Conservation (phyloP, 164 flowering plant genomes). For the Saururus chinensis region DNA sequence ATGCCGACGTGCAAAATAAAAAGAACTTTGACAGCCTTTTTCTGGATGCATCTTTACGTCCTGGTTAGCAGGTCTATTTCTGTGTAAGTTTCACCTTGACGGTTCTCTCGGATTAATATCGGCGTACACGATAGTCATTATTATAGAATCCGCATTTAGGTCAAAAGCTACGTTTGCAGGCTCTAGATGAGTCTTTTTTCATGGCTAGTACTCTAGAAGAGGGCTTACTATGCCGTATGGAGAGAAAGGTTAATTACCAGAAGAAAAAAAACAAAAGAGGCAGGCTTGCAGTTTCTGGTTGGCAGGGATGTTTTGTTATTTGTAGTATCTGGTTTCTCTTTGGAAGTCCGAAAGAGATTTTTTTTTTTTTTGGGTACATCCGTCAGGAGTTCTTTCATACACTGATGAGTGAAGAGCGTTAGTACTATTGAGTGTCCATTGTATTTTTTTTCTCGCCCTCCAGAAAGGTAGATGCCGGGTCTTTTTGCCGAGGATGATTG, state of each 20-base stretch:
- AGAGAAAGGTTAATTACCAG: background rate
- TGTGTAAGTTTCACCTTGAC: too few species aligned
- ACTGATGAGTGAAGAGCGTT: background rate
- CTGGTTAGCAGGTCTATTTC: background rate
- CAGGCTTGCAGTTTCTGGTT: background rate
- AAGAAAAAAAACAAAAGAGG: too few species aligned
- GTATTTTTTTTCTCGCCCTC: background rate
- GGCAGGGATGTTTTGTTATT: background rate
- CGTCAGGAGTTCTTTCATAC: background rate
- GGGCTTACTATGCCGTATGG: too few species aligned
- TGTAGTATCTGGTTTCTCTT: background rate
- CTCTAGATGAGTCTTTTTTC: too few species aligned
- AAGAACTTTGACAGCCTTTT: background rate
- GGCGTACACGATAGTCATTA: too few species aligned
- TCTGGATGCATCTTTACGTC: background rate
- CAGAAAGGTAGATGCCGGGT: background rate
- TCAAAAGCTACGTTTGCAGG: too few species aligned
- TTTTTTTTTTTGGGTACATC: too few species aligned
- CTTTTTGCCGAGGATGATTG: background rate
- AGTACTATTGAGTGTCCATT: background rate
- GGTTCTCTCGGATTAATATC: too few species aligned
- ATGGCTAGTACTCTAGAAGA: too few species aligned
- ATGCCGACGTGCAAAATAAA: too few species aligned
- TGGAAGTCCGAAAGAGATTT: too few species aligned
- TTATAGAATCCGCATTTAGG: too few species aligned